Evolutionary conservation across 768 basidiomycete species (phyloP), one percentile per base, ranked within the genome.

Genomic region (Suillus clintonianus): DNA sequence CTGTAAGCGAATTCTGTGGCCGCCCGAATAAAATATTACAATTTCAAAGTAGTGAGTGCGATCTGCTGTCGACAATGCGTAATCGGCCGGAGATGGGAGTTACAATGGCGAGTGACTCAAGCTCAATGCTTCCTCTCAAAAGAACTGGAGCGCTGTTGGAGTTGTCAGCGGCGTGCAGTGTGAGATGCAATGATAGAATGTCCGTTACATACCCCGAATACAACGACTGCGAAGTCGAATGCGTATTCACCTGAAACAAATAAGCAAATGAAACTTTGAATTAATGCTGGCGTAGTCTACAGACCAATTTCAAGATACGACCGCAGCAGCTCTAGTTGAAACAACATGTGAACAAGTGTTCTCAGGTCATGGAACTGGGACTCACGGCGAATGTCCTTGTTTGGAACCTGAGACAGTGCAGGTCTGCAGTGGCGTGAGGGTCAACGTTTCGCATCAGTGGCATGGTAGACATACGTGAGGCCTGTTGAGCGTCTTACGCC

Each of bases 371-470:
- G 60, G 24, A 36, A 24, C 1, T 53, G 14, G 36, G 11, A 84
- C 92, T 77, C 74, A 95, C 94, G 88, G 50, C 94, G 89, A 36
- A 95, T 71, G 69, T 96, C 94, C 74, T 95, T 96, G 83, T 95
- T 95, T 4, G 91, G 89, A 1, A 96, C 89, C 68, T 86, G 85
- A 5, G 85, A 78, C 11, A 96, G 76, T 17, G 88, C 89, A 45
- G 91, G 93, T 11, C 93, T 95, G 32, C 48, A 8, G 34, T 64
- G 64, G 66, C 24, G 43, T 30, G 48, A 24, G 27, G 42, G 47
- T 55, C 34, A 56, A 37, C 6, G 15, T 39, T 37, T 19, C 37
- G 36, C n/a, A 56, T 10, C 10, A 24, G 9, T 14, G 14, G 22
- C 9, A 39, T 56, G 37, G 36, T 48, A 63, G 15, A 81, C 90